Conservation (phyloP, 768 basidiomycete species). For the Sarcodon sp. region DNA sequence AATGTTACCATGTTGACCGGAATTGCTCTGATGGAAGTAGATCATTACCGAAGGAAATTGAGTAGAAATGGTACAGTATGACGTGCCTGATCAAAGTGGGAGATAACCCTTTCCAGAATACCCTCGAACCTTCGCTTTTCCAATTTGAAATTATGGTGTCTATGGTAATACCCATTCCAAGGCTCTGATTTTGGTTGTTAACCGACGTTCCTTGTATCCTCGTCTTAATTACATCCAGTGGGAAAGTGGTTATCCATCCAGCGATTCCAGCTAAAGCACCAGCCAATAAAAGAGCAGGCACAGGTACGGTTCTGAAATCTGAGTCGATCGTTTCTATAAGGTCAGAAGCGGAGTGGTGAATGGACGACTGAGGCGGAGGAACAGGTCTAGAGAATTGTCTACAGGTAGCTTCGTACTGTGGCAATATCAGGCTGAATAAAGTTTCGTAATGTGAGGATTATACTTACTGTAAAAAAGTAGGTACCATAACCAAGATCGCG, state of each 20-base stretch:
- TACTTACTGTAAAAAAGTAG: slow-evolving; percentile 69
- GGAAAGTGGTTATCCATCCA: slow-evolving; percentile 77
- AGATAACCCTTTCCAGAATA: slow-evolving; percentile 66
- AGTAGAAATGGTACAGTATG: background rate
- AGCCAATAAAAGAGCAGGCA: slow-evolving; percentile 52
- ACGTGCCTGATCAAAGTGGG: slow-evolving; percentile 73
- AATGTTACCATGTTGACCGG: slow-evolving; percentile 85
- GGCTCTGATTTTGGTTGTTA: background rate
- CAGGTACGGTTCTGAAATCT: slow-evolving; percentile 24
- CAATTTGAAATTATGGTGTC: slow-evolving; percentile 45
- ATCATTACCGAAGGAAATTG: background rate
- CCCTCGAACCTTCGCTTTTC: slow-evolving; percentile 46
- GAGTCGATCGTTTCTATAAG: slow-evolving; percentile 28
- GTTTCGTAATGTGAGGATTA: slow-evolving; percentile 1
- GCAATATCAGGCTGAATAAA: slow-evolving; percentile 6
- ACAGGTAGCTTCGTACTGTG: slow-evolving; percentile 53
- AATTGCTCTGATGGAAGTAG: slow-evolving; percentile 38
- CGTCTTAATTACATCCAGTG: slow-evolving; percentile 85
- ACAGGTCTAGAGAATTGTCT: slow-evolving; percentile 25
- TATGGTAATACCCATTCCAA: background rate
- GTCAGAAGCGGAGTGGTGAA: slow-evolving; percentile 17
- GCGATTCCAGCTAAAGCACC: slow-evolving; percentile 68
- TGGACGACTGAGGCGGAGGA: slow-evolving; percentile 4
- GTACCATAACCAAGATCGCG: slow-evolving; percentile 77
- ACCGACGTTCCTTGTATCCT: slow-evolving; percentile 50